Percentiles rank a stretch among this genome's conserved stretches.
Evolutionary conservation across 106 monocot species (phyloP).

Genomic region (Dendrobium catenatum): DNA sequence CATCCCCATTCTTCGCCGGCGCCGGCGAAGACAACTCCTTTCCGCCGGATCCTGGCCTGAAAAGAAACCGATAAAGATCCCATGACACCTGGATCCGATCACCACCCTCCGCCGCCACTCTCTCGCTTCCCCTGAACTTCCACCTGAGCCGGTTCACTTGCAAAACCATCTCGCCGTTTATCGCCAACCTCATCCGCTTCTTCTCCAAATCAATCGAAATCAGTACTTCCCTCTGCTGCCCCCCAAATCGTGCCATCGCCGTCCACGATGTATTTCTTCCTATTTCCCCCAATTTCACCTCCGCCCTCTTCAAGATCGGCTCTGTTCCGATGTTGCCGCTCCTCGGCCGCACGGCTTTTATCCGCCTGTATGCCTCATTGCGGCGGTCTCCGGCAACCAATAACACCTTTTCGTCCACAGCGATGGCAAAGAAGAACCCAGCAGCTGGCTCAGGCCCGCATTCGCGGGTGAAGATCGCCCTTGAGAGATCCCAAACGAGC

Average conservation of each 20-base stretch:
- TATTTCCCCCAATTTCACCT: not conserved
- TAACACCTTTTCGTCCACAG: not conserved
- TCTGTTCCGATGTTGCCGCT: not conserved
- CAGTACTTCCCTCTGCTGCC: constrained; percentile 6
- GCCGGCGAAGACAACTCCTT: not conserved
- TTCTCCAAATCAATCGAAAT: not conserved
- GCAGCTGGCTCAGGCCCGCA: not conserved
- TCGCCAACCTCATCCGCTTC: not conserved
- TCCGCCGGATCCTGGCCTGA: not conserved
- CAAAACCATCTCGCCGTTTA: not conserved
- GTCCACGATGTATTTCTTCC: not conserved
- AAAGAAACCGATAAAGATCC: not conserved
- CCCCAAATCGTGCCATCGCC: not conserved
- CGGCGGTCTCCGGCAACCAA: not conserved
- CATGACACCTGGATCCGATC: not conserved
- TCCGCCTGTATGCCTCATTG: not conserved
- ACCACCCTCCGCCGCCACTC: not conserved
- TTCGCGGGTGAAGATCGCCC: not conserved
- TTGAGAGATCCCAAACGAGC: not conserved
- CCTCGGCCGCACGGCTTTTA: not conserved
- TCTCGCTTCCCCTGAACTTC: constrained; percentile 5
- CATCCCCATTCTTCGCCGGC: not conserved
- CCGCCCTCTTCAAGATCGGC: not conserved
- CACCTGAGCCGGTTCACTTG: not conserved
- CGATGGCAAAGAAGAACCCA: not conserved